Evolutionary conservation across 2,329 filamentous ascomycete species (phyloP).

Genomic region (Talaromyces sp.): DNA sequence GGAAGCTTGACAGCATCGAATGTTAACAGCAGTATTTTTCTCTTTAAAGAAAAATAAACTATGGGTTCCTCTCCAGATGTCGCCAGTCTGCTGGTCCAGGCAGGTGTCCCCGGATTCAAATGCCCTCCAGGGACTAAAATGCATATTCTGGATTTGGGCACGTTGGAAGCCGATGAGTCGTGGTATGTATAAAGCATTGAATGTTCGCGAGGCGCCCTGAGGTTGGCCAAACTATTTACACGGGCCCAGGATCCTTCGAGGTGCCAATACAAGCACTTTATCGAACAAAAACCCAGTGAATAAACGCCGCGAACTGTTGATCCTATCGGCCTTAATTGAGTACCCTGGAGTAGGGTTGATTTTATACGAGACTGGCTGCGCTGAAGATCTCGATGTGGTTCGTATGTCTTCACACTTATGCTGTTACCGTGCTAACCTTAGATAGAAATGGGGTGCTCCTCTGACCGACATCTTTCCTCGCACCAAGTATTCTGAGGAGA

Average conservation of each 20-base stretch:
- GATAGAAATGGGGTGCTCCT: constrained; percentile 29
- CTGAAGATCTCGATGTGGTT: constrained; percentile 36
- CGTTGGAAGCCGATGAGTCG: constrained; percentile 43
- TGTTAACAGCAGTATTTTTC: not conserved
- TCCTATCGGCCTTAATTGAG: constrained; percentile 41
- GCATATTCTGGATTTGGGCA: constrained; percentile 42
- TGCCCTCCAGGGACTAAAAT: constrained; percentile 45
- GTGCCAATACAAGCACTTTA: constrained; percentile 32
- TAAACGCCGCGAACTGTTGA: constrained; percentile 37
- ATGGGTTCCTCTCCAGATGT: constrained; percentile 2
- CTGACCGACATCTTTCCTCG: constrained; percentile 37
- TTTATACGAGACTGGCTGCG: constrained; percentile 43
- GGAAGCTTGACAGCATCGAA: not conserved
- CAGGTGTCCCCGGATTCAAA: constrained; percentile 15
- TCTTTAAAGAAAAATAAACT: not conserved
- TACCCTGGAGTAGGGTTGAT: constrained; percentile 42
- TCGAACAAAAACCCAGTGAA: constrained; percentile 24
- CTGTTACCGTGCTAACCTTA: not conserved
- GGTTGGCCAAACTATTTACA: not conserved
- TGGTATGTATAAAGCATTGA: constrained; percentile 22
- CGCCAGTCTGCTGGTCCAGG: not conserved
- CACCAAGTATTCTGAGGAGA: constrained; percentile 24
- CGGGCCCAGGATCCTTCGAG: constrained; percentile 28
- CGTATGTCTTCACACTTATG: constrained; percentile 9
- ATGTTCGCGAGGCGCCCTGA: not conserved